Evolutionary conservation across 495 filamentous ascomycete species (phyloP).

Genomic region (Lasiosphaeria miniovina): DNA sequence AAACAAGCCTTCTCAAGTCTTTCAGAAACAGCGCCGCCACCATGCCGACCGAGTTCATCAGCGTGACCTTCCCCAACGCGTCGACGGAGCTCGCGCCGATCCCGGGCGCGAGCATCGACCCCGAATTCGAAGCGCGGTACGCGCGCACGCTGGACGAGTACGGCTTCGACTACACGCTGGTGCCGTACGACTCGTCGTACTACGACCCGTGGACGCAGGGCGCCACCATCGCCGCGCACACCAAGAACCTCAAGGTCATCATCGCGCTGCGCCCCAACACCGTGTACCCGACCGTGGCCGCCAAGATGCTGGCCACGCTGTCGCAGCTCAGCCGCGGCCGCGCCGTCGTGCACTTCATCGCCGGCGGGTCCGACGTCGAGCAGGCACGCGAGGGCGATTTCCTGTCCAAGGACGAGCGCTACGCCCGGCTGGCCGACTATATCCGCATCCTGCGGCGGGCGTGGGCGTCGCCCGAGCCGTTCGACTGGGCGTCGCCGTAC

Average conservation of each 20-base stretch:
- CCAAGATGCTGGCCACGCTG: slow-evolving; percentile 53
- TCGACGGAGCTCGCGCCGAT: slow-evolving; percentile 52
- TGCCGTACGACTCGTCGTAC: slow-evolving; percentile 50
- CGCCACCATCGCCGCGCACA: slow-evolving; percentile 49
- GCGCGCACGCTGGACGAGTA: slow-evolving; percentile 52
- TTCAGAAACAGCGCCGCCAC: slow-evolving; percentile 4
- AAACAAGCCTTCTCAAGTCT: no score
- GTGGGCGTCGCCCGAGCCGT: slow-evolving; percentile 49
- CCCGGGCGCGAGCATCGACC: slow-evolving; percentile 44
- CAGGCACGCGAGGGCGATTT: slow-evolving; percentile 54
- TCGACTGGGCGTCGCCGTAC: slow-evolving; percentile 52
- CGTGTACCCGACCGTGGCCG: slow-evolving; percentile 53
- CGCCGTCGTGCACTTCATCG: slow-evolving; percentile 55
- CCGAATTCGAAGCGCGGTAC: slow-evolving; percentile 46
- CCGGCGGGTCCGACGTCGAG: slow-evolving; percentile 51
- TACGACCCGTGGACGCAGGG: slow-evolving; percentile 52
- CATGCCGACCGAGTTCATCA: slow-evolving; percentile 57
- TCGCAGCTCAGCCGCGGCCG: slow-evolving; percentile 51
- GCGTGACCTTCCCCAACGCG: slow-evolving; percentile 47
- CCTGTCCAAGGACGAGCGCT: slow-evolving; percentile 51
- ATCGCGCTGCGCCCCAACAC: slow-evolving; percentile 57
- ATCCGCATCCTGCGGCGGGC: slow-evolving; percentile 51
- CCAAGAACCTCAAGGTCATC: slow-evolving; percentile 54
- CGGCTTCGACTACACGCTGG: slow-evolving; percentile 52
- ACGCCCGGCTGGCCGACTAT: slow-evolving; percentile 51